Percentiles rank a stretch among this genome's conserved stretches.
Evolutionary conservation across 1,284 basidiomycete genomes (phyloP).

Genomic region (Apiotrichum sp.): DNA sequence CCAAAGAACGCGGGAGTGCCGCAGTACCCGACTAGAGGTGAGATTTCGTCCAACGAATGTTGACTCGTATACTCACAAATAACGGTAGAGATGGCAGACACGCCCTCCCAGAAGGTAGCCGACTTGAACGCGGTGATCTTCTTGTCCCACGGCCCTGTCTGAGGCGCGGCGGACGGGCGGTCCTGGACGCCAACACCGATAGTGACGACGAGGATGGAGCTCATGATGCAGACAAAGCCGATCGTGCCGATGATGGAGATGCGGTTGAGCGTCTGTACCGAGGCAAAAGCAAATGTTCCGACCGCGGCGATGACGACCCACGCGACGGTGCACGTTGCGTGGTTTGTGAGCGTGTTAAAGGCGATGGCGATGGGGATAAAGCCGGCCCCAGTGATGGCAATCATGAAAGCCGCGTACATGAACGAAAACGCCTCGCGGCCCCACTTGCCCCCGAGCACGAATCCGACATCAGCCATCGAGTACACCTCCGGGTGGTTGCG

Average conservation of each 20-base stretch:
- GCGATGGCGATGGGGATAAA: conserved; percentile 17
- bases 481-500: conserved; percentile 20
- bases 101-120: conserved; percentile 27
- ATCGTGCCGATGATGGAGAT: conserved; percentile 34
- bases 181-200: conserved; percentile 35
- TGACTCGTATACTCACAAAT: conserved; percentile 12
- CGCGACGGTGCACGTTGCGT: conserved; percentile 34
- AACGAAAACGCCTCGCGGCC: conserved; percentile 19
- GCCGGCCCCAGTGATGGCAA: conserved; percentile 4
- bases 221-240: conserved; percentile 31
- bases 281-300: conserved; percentile 21
- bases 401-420: conserved; percentile 8
- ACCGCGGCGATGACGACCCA: conserved; percentile 24
- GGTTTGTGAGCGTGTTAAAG: conserved; percentile 31
- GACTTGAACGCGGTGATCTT: conserved; percentile 14
- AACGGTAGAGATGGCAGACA: conserved; percentile 18
- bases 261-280: conserved; percentile 33
- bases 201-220: conserved; percentile 30
- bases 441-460: conserved; percentile 22
- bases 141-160: conserved; percentile 29
- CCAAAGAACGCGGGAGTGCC: conserved; percentile 29
- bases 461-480: conserved; percentile 28
- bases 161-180: conserved; percentile 36
- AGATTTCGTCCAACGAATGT: too few relatives aligned
- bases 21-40: conserved; percentile 12